Conservation (phyloP, 2,329 filamentous ascomycete genomes). For the Verticillium nonalfalfae region DNA sequence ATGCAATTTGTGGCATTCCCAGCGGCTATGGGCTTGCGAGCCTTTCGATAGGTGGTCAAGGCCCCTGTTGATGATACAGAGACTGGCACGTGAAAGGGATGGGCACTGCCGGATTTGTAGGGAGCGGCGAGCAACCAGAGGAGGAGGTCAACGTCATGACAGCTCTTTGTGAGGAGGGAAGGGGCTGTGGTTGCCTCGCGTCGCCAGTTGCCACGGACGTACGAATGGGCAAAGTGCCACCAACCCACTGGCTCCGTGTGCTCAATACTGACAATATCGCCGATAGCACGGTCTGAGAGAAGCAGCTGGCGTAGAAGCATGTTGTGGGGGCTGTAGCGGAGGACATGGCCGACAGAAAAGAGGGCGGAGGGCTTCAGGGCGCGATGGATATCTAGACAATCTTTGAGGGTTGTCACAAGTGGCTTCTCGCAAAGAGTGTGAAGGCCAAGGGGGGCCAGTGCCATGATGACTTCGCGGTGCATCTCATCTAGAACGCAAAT, state of each 20-base stretch:
- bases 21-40: conserved; percentile 69
- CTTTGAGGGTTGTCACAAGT: conserved; percentile 68
- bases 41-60: conserved; percentile 70
- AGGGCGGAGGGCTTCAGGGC: conserved; percentile 45
- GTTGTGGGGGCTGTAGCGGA: conserved; percentile 92
- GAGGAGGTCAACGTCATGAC: conserved; percentile 90
- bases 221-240: conserved; percentile 93
- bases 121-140: conserved; percentile 86
- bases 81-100: conserved; percentile 63
- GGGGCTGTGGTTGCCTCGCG: conserved; percentile 70
- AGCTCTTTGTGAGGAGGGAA: conserved; percentile 87
- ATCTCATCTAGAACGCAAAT: conserved; percentile 77
- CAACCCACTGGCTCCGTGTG: conserved; percentile 93
- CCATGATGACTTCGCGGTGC: conserved; percentile 75
- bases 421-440: conserved; percentile 97
- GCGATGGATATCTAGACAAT: conserved; percentile 70
- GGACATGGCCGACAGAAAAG: conserved; percentile 89
- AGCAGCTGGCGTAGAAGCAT: conserved; percentile 74
- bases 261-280: conserved; percentile 77
- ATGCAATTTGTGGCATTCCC: conserved; percentile 81
- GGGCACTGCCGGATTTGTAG: conserved; percentile 31
- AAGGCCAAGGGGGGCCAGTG: conserved; percentile 61
- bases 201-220: conserved; percentile 91
- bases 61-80: conserved; percentile 70
- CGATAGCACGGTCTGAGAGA: conserved; percentile 68